These are phyloP conservation scores for Colletotrichum sp. DNA, from an alignment of 2,329 filamentous ascomycete species.

Conservation along the genomic window DNA sequence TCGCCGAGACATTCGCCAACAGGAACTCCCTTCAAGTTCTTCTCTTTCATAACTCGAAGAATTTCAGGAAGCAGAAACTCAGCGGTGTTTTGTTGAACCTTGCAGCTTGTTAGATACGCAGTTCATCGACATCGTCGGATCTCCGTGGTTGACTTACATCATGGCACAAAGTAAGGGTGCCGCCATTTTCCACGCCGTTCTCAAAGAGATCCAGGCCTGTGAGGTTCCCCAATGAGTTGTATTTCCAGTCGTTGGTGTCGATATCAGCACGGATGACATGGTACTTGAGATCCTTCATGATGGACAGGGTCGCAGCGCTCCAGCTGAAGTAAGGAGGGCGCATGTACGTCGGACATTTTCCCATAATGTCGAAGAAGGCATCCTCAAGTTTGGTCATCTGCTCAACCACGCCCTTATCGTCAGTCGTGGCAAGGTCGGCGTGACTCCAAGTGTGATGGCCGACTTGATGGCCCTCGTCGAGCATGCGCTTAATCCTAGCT, in stretches of 20 bases:
- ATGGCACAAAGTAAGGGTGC: neutral
- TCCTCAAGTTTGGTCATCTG: neutral
- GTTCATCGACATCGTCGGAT: fast-evolving
- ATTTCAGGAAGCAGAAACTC: neutral
- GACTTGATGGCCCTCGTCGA: constrained; percentile 2
- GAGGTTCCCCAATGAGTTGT: neutral
- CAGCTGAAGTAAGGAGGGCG: neutral
- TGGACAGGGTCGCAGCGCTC: neutral
- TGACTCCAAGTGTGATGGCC: constrained; percentile 42
- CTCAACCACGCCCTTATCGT: constrained; percentile 30
- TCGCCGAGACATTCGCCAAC: constrained; percentile 52
- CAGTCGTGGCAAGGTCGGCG: constrained; percentile 41
- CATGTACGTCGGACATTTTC: neutral
- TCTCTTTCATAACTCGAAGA: neutral
- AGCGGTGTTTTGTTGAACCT: neutral
- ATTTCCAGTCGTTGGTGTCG: neutral
- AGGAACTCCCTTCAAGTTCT: constrained; percentile 39
- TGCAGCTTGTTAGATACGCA: neutral
- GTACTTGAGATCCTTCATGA: neutral
- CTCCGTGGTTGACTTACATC: neutral
- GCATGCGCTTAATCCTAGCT: neutral
- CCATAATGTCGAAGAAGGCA: neutral
- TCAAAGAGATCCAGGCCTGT: neutral
- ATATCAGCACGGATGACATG: neutral
- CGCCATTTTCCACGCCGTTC: neutral